Conservation (phyloP, 2,329 filamentous ascomycete genomes). For the Coniochaeta sp. region DNA sequence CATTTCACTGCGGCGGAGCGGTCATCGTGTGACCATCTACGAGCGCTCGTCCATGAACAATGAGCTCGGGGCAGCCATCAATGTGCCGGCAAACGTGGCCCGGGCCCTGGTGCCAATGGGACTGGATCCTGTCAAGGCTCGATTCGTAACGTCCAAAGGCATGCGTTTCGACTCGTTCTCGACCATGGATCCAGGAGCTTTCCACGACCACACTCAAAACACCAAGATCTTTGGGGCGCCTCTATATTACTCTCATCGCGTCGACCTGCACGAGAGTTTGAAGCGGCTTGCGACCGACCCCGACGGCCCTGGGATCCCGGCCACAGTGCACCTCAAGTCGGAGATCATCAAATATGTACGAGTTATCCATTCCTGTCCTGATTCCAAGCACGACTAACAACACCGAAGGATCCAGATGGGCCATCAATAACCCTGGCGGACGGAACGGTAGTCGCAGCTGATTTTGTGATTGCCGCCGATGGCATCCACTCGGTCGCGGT, state of each 20-base stretch:
- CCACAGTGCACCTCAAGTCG: constrained; percentile 8
- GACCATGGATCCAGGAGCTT: background rate
- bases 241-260: constrained; percentile 23
- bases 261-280: constrained; percentile 27
- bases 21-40: constrained; percentile 17
- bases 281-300: background rate
- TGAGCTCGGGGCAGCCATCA: constrained; percentile 32
- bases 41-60: constrained; percentile 22
- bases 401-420: constrained; percentile 1
- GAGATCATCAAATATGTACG: constrained; percentile 15
- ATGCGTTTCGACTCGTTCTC: constrained; percentile 2
- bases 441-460: constrained; percentile 19
- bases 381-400: background rate
- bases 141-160: constrained; percentile 11
- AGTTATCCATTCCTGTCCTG: background rate
- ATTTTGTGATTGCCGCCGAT: constrained; percentile 29
- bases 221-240: constrained; percentile 8
- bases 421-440: constrained; percentile 18
- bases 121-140: constrained; percentile 17
- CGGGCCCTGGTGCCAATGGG: constrained; percentile 23
- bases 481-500: constrained; percentile 22
- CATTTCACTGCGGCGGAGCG: constrained; percentile 18
- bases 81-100: constrained; percentile 25
- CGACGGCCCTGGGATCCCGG: background rate
- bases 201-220: constrained; percentile 1